Conservation (phyloP, 495 filamentous ascomycete species). For the Trichoderma reesei region DNA sequence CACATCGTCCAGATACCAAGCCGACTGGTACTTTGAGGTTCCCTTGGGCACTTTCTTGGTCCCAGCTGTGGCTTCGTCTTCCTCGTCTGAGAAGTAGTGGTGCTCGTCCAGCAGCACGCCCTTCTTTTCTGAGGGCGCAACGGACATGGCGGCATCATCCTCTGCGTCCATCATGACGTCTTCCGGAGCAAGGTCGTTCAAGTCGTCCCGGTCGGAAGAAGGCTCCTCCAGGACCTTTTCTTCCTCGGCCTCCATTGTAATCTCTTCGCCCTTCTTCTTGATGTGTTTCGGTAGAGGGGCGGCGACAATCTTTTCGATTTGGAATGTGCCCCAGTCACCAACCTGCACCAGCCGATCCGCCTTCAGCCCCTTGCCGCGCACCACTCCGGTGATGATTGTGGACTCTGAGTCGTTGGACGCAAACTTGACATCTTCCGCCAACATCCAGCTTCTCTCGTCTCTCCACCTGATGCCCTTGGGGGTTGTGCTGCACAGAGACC, state of each 20-base stretch:
- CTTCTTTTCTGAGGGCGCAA: slow-evolving; percentile 38
- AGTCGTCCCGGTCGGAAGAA: slow-evolving; percentile 66
- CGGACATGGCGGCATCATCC: slow-evolving; percentile 43
- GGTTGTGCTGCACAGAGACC: slow-evolving; percentile 77
- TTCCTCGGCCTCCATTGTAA: slow-evolving; percentile 46
- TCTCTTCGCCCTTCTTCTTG: slow-evolving; percentile 53
- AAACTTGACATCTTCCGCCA: slow-evolving; percentile 74
- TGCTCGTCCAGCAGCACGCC: slow-evolving; percentile 93
- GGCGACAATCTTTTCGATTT: slow-evolving; percentile 77
- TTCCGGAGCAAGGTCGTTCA: slow-evolving; percentile 69
- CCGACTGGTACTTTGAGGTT: slow-evolving; percentile 86
- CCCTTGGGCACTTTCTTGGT: slow-evolving; percentile 79
- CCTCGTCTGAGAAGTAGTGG: slow-evolving; percentile 93
- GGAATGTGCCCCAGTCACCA: slow-evolving; percentile 91
- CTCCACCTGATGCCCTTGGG: slow-evolving; percentile 92
- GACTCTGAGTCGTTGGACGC: slow-evolving; percentile 41
- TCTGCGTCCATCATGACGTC: slow-evolving; percentile 71
- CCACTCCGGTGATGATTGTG: slow-evolving; percentile 72
- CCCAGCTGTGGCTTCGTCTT: slow-evolving; percentile 26
- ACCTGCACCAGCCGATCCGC: slow-evolving; percentile 83
- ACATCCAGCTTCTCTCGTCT: slow-evolving; percentile 89
- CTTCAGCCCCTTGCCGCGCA: slow-evolving; percentile 79
- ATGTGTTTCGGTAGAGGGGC: slow-evolving; percentile 48
- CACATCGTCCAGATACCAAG: slow-evolving; percentile 78
- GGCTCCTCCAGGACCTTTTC: slow-evolving; percentile 55